A percentile compares a stretch with the other conserved stretches of the same genome.
Conservation (phyloP, 306 rosid species). For the Astragalus glycyphyllos region DNA sequence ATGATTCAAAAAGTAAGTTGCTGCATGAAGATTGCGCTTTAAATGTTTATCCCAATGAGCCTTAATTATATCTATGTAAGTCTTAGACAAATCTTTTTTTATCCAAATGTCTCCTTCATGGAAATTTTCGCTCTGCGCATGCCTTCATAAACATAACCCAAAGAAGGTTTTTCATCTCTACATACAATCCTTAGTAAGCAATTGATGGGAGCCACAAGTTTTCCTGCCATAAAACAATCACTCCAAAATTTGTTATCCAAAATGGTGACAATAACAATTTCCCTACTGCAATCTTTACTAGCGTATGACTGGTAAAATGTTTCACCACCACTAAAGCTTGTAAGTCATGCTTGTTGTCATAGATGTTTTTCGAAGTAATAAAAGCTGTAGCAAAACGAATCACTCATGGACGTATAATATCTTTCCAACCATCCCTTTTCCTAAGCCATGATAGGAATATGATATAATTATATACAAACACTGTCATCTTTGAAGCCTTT, state of each 20-base stretch:
- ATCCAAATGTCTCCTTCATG: too few species aligned
- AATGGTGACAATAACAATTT: neutral
- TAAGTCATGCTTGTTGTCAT: neutral
- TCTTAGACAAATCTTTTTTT: too few species aligned
- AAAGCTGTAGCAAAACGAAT: neutral
- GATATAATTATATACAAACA: too few species aligned
- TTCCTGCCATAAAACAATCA: neutral
- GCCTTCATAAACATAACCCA: too few species aligned
- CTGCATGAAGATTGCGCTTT: neutral
- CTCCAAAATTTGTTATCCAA: neutral
- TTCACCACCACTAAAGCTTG: neutral
- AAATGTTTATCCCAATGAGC: too few species aligned
- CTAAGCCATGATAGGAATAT: neutral
- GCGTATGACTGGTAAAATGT: neutral
- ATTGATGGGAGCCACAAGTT: too few species aligned
- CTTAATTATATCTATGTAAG: too few species aligned
- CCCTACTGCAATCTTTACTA: neutral
- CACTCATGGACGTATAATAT: neutral
- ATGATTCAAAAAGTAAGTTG: neutral
- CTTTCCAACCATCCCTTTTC: neutral
- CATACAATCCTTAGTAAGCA: too few species aligned
- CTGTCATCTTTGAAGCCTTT: too few species aligned
- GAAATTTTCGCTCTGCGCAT: too few species aligned
- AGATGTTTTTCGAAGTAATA: neutral
- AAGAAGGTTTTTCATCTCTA: too few species aligned